phyloP scores from a whole-genome alignment of 2,329 filamentous ascomycete species.

The Aspergillus sclerotialis region DNA sequence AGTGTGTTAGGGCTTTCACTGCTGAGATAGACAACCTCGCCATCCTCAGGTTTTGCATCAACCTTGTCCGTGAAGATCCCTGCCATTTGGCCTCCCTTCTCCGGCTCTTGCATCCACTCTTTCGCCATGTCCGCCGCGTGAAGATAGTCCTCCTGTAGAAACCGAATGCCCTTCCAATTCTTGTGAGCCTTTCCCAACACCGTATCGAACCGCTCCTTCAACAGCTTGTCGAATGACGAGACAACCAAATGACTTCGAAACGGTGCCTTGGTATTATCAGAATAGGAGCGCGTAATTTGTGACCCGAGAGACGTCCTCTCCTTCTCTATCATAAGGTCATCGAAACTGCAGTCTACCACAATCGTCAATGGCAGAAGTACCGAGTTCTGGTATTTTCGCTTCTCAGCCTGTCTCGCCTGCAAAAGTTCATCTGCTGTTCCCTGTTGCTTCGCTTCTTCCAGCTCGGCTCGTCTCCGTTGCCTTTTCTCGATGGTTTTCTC shows the following conservation, averaged over 20 bases:
- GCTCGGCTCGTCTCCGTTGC: slow-evolving; percentile 39
- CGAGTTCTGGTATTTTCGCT: slow-evolving; percentile 24
- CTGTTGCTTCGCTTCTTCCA: slow-evolving; percentile 27
- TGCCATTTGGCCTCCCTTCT: slow-evolving; percentile 52
- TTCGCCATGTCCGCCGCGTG: slow-evolving; percentile 60
- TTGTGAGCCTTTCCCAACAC: slow-evolving; percentile 64
- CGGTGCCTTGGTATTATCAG: slow-evolving; percentile 67
- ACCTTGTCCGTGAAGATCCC: slow-evolving; percentile 48
- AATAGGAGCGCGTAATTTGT: slow-evolving; percentile 83
- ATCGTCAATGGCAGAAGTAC: slow-evolving; percentile 68
- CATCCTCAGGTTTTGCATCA: slow-evolving; percentile 31
- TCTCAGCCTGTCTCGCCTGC: slow-evolving; percentile 18
- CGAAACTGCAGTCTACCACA: slow-evolving; percentile 86
- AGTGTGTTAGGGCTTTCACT: slow-evolving; percentile 86
- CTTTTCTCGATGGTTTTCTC: slow-evolving; percentile 50
- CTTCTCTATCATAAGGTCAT: slow-evolving; percentile 78
- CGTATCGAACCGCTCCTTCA: slow-evolving; percentile 74
- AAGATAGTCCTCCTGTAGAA: slow-evolving; percentile 68
- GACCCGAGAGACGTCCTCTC: slow-evolving; percentile 75
- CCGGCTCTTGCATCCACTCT: slow-evolving; percentile 55
- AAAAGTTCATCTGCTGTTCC: slow-evolving; percentile 16
- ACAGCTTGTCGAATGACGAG: slow-evolving; percentile 66
- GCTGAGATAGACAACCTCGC: slow-evolving; percentile 76
- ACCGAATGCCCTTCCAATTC: slow-evolving; percentile 71
- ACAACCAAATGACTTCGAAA: slow-evolving; percentile 68